Evolutionary conservation across 306 rosid genomes (phyloP), one percentile per base, ranked within the genome.

Genomic region (Neltuma alba): DNA sequence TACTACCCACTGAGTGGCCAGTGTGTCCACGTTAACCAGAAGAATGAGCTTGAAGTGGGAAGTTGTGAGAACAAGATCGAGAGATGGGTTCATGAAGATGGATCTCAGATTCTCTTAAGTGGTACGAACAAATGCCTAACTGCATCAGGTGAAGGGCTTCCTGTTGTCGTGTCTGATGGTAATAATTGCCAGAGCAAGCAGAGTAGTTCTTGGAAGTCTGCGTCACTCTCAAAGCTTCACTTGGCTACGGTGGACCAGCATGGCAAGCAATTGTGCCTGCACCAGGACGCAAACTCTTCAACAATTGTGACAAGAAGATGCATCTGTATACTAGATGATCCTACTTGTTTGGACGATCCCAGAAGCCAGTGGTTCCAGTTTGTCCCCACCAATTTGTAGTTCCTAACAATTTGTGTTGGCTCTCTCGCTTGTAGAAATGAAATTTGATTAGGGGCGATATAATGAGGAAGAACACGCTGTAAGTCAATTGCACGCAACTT

Each of bases 1-100:
- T 75, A 85, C 42, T 81, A 85, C 36, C 88, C 91, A 20, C 75
- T 54, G 9, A 62, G 80, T 14, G 92, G 92, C 0, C 41, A 86
- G 34, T 86, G 94, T 68, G 83, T 54, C 3, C 72, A 75, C 62
- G 86, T 81, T 14, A 84, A 88, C 62, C 12, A 23, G 7, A 81
- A 82, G 21, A 83, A 79, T 70, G 68, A 88, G 54, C 78, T 90
- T 58, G 78, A 79, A 79, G 7, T 88, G n/a, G 87, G 84, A 3
- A 74, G 83, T 4, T 90, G 91, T 57, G 76, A 71, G 33, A 65
- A 9, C 34, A 55, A 58, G 20, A 72, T 33, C 63, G 11, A 58
- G 38, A 81, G 75, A 30, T 86, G 89, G 89, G 63, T 27, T 10
- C 80, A 71, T 31, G 34, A 27, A 12, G 77, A 63, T 55, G 42